Evolutionary conservation across 257 asterid genomes (phyloP).

Genomic region (Forsythia viridissima): DNA sequence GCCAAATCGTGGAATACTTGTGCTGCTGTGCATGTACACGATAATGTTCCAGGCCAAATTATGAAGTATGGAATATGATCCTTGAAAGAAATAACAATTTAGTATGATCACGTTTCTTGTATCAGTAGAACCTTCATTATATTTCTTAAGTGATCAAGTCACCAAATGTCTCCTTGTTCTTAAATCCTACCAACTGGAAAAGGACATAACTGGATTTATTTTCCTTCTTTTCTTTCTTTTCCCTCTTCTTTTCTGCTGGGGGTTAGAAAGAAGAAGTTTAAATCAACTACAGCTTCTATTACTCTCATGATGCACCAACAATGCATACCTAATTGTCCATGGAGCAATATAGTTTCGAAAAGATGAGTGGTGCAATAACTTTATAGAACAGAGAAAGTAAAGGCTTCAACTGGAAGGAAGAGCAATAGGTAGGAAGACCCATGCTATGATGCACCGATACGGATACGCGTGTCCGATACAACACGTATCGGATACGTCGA

Average conservation of each 20-base stretch:
- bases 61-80: constrained; percentile 5
- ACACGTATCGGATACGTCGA: too few relatives aligned
- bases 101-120: constrained; percentile 2
- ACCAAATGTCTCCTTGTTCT: not conserved
- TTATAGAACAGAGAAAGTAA: not conserved
- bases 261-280: not conserved
- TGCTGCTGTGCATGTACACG: not conserved
- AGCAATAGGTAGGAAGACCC: too few relatives aligned
- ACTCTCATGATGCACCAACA: not conserved
- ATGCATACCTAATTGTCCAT: not conserved
- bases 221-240: not conserved
- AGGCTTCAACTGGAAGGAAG: too few relatives aligned
- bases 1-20: not conserved
- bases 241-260: not conserved
- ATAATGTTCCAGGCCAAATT: not conserved
- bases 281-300: not conserved
- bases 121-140: constrained; percentile 11
- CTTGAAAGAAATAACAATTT: constrained; percentile 15
- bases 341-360: not conserved
- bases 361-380: not conserved
- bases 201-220: not conserved
- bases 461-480: too few relatives aligned
- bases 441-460: too few relatives aligned
- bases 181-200: not conserved
- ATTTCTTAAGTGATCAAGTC: not conserved